Percentiles rank a stretch among this genome's conserved stretches.
Evolutionary conservation across 2,329 filamentous ascomycete genomes (phyloP).

Genomic region (Stemphylium vesicarium): DNA sequence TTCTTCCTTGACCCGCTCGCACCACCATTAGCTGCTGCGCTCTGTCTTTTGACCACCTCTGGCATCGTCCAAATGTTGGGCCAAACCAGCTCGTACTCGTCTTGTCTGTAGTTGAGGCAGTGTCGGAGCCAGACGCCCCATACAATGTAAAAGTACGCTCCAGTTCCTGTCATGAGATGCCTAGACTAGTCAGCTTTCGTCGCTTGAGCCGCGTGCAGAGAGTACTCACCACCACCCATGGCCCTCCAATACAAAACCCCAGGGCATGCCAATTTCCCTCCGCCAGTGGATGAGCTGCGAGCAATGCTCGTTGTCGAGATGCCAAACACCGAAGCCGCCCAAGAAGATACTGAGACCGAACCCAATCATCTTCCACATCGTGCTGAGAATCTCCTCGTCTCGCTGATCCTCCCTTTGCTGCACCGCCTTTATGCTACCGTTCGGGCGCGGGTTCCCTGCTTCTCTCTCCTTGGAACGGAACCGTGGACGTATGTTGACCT

Average conservation of each 20-base stretch:
- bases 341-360: slow-evolving; percentile 74
- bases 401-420: slow-evolving; percentile 60
- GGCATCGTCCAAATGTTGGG: slow-evolving; percentile 64
- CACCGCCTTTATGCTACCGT: slow-evolving; percentile 38
- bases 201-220: not conserved
- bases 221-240: slow-evolving; percentile 72
- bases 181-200: slow-evolving; percentile 45
- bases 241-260: slow-evolving; percentile 77
- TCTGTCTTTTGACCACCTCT: slow-evolving; percentile 53
- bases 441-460: slow-evolving; percentile 31
- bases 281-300: slow-evolving; percentile 69
- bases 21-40: slow-evolving; percentile 11
- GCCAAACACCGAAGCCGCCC: slow-evolving; percentile 78
- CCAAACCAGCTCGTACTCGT: slow-evolving; percentile 76
- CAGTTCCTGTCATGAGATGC: slow-evolving; percentile 82
- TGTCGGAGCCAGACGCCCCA: slow-evolving; percentile 85
- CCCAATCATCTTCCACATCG: slow-evolving; percentile 79
- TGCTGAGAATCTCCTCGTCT: slow-evolving; percentile 63
- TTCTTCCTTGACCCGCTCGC: slow-evolving; percentile 43
- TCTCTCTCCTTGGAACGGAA: slow-evolving; percentile 53
- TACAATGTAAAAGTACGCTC: slow-evolving; percentile 82
- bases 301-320: slow-evolving; percentile 79
- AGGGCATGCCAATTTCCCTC: slow-evolving; percentile 73
- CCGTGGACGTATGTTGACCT: slow-evolving; percentile 66
- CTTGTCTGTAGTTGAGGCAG: slow-evolving; percentile 74